Evolutionary conservation across 768 basidiomycete genomes (phyloP), one percentile per base, ranked within the genome.

Genomic region (Dioszegia hungarica): DNA sequence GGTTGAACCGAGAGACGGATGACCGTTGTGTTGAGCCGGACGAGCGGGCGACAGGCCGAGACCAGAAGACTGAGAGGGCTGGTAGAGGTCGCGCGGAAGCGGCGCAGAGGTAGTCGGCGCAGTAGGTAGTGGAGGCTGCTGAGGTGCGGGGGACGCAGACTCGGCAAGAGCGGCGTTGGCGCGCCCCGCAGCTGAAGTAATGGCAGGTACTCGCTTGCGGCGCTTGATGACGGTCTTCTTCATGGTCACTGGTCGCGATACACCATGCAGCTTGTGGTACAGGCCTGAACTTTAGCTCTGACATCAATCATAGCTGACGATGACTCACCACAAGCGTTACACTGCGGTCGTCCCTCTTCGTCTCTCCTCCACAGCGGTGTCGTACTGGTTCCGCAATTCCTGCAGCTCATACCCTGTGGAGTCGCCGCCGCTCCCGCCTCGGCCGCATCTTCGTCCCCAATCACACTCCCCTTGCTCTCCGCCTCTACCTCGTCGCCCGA

Each of bases 221-320:
- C 95, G 84, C 79, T 99, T 99, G 82, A 99, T 99, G 65, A 95
- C 90, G 3, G 90, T 88, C 81, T 98, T 97, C 79, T 95, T 98
- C 92, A 99, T 94, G 61, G 91, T 90, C 63, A 92, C 93, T 36
- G 95, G 95, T 34, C 95, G 85, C 68, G 97, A 92, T 1, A 89
- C 90, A 45, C 92, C 91, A 79, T 99, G 95, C 12, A 99, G 82
- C 78, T 99, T 98, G 82, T 90, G 95, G 79, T 98, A 99, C 9
- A 99, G 83, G 54, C 94, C 94, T 97, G 3, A 8, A 50, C 60
- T 14, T 51, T 24, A 59, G 46, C 55, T 49, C 47, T 33, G 11
- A 15, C 25, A 20, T 28, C 45, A 10, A 31, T 9, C 20, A n/a
- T 17, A 36, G 17, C 10, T 9, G 12, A 41, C 41, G 25, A 39